Base-by-base conservation (phyloP, 768 basidiomycete genomes). In the Suillus fuscotomentosus region DNA sequence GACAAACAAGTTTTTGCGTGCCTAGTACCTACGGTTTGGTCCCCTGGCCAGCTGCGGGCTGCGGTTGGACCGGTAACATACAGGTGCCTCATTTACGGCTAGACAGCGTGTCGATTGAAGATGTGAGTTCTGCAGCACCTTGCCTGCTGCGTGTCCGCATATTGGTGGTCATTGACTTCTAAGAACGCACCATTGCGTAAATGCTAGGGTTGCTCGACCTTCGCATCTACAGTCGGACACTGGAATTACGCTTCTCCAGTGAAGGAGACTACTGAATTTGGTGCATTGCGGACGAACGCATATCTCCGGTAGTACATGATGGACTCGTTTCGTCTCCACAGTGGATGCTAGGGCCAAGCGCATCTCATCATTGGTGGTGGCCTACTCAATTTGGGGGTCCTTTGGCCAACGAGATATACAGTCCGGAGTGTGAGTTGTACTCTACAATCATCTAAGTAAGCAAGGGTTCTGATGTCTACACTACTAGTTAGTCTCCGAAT, bases 101-200 rank as follows among this genome's bases (percentile, higher is more conserved):
- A 24, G 81, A 84, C 51, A 87, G 88, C 14, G 84, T 81, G 47
- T 85, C 86, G 1, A 88, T 90, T 36, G 88, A 91, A 69, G 89
- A 88, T 43, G 85, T 62, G 59, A 63, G 65, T 57, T n/a, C 47
- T 36, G 15, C 11, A 39, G 39, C 10, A 20, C 24, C 42, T 42
- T 42, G 39, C 13, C 55, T 56, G 36, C 36, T 56, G 47, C 22
- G 43, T 43, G 53, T 34, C 27, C 27, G n/a, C 14, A 10, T 14
- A 34, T 24, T 8, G 14, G 9, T 59, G n/a, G n/a, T 24, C 6
- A 24, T 39, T 57, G 22, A n/a, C 7, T 63, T n/a, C 54, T 53
- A 45, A 55, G 43, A 31, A 31, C 11, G 71, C n/a, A 82, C 88
- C 56, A 10, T 9, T 27, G 73, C 81, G 7, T 90, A 88, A 86